phyloP scores from a whole-genome alignment of 2,329 filamentous ascomycete genomes.

The Huntiella savannae region DNA sequence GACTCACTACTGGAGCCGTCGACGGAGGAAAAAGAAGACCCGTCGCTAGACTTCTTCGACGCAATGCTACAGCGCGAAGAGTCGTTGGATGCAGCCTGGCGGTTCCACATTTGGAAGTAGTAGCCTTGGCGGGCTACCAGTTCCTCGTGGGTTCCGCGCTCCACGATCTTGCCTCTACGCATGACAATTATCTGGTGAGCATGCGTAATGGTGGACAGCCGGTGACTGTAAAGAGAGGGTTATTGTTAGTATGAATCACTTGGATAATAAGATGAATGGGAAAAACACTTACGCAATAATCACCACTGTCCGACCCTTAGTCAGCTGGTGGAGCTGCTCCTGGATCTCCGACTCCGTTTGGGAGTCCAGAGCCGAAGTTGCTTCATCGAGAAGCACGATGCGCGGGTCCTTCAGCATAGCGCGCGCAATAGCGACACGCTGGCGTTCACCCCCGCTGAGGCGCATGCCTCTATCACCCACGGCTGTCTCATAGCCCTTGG shows the following conservation, averaged over 20 bases:
- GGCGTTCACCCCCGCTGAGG: slow-evolving; percentile 79
- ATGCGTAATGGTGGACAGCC: slow-evolving; percentile 67
- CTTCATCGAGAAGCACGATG: slow-evolving; percentile 85
- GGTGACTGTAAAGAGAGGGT: slow-evolving; percentile 32
- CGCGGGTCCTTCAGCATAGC: slow-evolving; percentile 83
- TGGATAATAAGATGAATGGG: background rate
- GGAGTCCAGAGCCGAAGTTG: slow-evolving; percentile 76
- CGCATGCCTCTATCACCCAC: slow-evolving; percentile 79
- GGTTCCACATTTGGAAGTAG: slow-evolving; percentile 76
- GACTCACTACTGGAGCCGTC: too few species aligned
- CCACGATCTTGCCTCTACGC: slow-evolving; percentile 55
- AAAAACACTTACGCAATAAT: slow-evolving; percentile 60
- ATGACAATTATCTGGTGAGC: slow-evolving; percentile 73
- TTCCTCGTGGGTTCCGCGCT: slow-evolving; percentile 62
- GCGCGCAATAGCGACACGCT: slow-evolving; percentile 80
- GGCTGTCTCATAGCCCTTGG: slow-evolving; percentile 73
- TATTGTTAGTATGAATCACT: slow-evolving; percentile 12
- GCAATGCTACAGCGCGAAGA: too few species aligned
- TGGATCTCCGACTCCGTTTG: slow-evolving; percentile 91
- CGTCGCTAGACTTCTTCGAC: too few species aligned
- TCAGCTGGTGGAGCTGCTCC: slow-evolving; percentile 62
- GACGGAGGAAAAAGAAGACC: too few species aligned
- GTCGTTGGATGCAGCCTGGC: slow-evolving; percentile 60
- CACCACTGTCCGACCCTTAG: slow-evolving; percentile 72
- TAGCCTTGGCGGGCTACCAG: slow-evolving; percentile 50